Base-by-base conservation (phyloP, 2,329 filamentous ascomycete species). In the Didymella pomorum region DNA sequence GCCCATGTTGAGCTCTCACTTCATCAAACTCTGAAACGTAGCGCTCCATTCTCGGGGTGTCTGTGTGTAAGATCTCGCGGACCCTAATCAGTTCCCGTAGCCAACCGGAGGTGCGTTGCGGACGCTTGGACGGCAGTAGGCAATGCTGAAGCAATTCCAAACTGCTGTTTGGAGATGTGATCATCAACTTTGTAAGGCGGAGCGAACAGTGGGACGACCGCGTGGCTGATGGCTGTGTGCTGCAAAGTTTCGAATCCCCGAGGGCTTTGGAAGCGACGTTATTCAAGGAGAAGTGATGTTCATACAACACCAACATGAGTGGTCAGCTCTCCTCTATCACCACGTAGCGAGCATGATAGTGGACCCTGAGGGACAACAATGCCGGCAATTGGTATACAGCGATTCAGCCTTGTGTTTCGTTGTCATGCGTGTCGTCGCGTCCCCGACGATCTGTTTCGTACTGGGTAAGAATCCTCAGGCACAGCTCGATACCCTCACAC, bases 401-500 rank as follows among this genome's bases (percentile, higher is more conserved):
- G 56, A 48, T 59, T 62, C 64, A 67, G 67, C 63, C 66, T 56
- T 68, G 59, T 60, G 64, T 68, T 66, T 68, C 62, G 66, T 48
- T 52, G 43, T 60, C 41, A 66, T 67, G 67, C 66, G 56, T 54
- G 67, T 58, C 61, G 65, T 68, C 67, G 67, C 64, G 67, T 68
- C 65, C 61, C 52, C 35, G 53, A 64, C 47, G 57, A 58, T 67
- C 67, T 64, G 58, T 60, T 56, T 52, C 33, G 21, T 42, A 61
- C 52, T 43, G 14, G 54, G 54, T 45, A 59, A 61, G 45, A 62
- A 62, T 49, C 29, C 57, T 65, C 55, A 68, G 63, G 60, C 65
- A 63, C 58, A 58, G 52, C 47, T 46, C 52, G 57, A 60, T 59
- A 47, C 58, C 58, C 39, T 58, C 49, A 47, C 29, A 12, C 39